Conservation (phyloP, 108 stramenopile species). For the Chaetoceros tenuissimus region DNA sequence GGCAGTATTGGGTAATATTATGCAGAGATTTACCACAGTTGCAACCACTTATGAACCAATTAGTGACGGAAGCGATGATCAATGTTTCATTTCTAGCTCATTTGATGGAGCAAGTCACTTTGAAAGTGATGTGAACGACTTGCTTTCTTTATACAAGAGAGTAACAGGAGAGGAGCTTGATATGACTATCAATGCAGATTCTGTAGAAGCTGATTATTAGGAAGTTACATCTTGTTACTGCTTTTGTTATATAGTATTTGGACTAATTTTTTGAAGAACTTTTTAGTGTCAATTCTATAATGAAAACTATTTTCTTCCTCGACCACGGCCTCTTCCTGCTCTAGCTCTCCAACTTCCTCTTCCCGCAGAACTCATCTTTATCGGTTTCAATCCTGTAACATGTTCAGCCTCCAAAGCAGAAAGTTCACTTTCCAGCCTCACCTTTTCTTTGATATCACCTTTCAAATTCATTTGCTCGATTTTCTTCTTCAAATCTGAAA, state of each 20-base stretch:
- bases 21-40: constrained; percentile 90
- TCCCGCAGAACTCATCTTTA: constrained; percentile 23
- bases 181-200: constrained; percentile 86
- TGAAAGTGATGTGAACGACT: constrained; percentile 87
- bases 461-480: constrained; percentile 13
- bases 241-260: too few species aligned
- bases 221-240: neutral
- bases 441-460: constrained; percentile 16
- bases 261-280: too few species aligned
- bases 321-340: constrained; percentile 17
- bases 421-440: constrained; percentile 30
- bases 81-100: constrained; percentile 88
- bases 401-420: constrained; percentile 43
- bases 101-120: constrained; percentile 99
- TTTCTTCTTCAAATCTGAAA: constrained; percentile 13
- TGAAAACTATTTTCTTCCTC: too few species aligned
- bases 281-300: too few species aligned
- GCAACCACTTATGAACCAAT: constrained; percentile 85
- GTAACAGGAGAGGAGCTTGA: constrained; percentile 94
- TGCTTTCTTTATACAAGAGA: constrained; percentile 88
- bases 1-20: constrained; percentile 85
- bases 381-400: constrained; percentile 43
- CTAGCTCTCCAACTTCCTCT: constrained; percentile 17
- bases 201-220: constrained; percentile 84
- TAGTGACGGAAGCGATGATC: constrained; percentile 79